Conservation (phyloP, 352 stramenopile genomes). For the Globisporangium polare region DNA sequence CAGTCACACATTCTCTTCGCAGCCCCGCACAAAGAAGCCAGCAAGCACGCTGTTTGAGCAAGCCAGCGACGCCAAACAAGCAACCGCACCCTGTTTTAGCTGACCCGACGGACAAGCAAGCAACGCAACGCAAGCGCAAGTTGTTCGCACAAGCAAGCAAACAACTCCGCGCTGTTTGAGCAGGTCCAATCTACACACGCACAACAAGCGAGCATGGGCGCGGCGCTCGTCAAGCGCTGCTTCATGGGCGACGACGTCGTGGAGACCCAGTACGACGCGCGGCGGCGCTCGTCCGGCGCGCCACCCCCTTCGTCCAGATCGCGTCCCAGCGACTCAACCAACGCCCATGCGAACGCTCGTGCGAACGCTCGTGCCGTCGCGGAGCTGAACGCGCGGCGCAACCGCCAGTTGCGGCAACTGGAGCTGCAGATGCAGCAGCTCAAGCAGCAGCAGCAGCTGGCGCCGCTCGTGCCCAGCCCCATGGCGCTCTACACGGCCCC, state of each 20-base stretch:
- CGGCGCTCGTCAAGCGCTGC: constrained; percentile 34
- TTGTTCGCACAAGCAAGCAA: background rate
- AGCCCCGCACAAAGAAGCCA: background rate
- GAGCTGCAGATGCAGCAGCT: constrained; percentile 14
- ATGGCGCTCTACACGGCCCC: constrained; percentile 1
- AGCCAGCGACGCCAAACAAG: background rate
- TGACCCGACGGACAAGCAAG: background rate
- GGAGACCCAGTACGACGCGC: background rate
- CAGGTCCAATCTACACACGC: background rate
- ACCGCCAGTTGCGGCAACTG: constrained; percentile 12
- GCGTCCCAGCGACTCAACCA: background rate
- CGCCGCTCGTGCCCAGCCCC: constrained; percentile 3
- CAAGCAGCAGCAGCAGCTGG: constrained; percentile 3
- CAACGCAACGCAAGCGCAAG: constrained; percentile 1
- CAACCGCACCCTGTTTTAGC: too few relatives aligned
- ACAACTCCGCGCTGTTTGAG: background rate
- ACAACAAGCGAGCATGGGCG: constrained; percentile 21
- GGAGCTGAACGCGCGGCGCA: constrained; percentile 8
- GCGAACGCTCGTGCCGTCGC: background rate
- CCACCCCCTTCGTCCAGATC: background rate
- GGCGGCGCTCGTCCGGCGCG: background rate
- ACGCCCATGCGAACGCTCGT: too few relatives aligned
- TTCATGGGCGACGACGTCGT: constrained; percentile 15
- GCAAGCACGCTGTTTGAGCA: background rate
- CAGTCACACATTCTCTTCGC: background rate